phyloP scores from a whole-genome alignment of 2,329 filamentous ascomycete genomes.

The Orbilia quercus region DNA sequence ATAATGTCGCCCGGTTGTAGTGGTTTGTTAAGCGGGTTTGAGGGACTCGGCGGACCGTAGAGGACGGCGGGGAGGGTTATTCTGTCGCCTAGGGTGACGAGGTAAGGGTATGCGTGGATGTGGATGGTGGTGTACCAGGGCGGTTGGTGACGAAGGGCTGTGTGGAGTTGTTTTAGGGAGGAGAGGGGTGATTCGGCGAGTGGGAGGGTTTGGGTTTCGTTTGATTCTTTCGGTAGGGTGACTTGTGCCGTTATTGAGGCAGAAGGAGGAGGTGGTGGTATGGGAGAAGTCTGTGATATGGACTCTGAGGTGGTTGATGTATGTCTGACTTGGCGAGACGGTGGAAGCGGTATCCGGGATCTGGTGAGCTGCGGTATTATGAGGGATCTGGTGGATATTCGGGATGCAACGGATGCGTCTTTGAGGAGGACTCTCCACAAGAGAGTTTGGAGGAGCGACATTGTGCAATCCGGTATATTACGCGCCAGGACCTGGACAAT shows the following conservation, averaged over 20 bases:
- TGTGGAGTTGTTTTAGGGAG: conserved; percentile 61
- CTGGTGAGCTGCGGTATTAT: conserved; percentile 67
- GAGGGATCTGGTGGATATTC: conserved; percentile 65
- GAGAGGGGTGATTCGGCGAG: conserved; percentile 3
- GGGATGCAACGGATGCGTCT: conserved; percentile 8
- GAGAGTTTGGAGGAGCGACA: conserved; percentile 43
- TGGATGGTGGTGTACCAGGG: conserved; percentile 82
- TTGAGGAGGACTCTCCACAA: conserved; percentile 35
- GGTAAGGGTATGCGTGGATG: conserved; percentile 82
- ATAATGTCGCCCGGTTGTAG: conserved; percentile 78
- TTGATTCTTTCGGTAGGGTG: not conserved
- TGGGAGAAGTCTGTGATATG: conserved; percentile 1
- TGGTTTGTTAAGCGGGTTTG: conserved; percentile 50
- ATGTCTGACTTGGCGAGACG: conserved; percentile 57
- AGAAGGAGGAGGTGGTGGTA: conserved; percentile 10
- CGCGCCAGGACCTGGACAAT: conserved; percentile 1
- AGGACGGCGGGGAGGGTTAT: conserved; percentile 83
- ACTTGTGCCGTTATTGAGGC: not conserved
- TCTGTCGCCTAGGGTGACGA: conserved; percentile 79
- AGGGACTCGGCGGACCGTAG: conserved; percentile 63
- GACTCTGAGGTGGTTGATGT: conserved; percentile 32
- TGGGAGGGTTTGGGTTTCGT: not conserved
- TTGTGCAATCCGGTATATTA: not conserved
- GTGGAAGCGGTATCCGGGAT: conserved; percentile 69
- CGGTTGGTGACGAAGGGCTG: conserved; percentile 77